Percentiles rank a stretch among this genome's conserved stretches.
These are phyloP conservation scores for Sporothrix brunneoviolacea DNA, from an alignment of 2,329 filamentous ascomycete genomes.

Conservation along the genomic window DNA sequence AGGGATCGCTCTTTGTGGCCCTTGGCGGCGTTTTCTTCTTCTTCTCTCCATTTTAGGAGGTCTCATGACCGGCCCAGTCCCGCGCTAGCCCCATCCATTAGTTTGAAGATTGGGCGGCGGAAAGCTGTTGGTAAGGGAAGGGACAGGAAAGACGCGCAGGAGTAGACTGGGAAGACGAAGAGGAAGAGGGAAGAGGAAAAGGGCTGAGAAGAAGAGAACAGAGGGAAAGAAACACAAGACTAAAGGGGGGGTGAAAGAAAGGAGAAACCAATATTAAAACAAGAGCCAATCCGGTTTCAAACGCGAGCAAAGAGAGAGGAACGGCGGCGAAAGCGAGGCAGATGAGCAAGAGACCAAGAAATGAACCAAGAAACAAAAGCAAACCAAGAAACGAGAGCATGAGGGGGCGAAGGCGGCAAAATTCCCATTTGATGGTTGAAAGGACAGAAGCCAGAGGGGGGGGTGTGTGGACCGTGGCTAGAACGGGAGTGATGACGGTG, in stretches of 20 bases:
- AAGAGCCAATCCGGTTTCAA: background rate
- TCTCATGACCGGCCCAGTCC: slow-evolving; percentile 16
- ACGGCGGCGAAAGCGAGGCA: background rate
- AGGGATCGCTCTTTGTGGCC: slow-evolving; percentile 9
- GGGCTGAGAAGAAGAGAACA: background rate
- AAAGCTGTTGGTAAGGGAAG: slow-evolving; percentile 8
- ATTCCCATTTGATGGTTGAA: background rate
- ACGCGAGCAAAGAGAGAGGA: background rate
- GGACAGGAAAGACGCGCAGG: too few species aligned
- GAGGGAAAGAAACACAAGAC: background rate
- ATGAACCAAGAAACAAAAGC: background rate
- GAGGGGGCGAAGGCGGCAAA: background rate
- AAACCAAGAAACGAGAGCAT: background rate
- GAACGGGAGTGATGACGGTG: too few species aligned
- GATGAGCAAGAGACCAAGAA: slow-evolving; percentile 1
- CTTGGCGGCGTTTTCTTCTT: slow-evolving; percentile 1
- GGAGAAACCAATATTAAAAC: background rate
- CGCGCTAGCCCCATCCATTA: slow-evolving; percentile 2
- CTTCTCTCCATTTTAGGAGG: slow-evolving; percentile 7
- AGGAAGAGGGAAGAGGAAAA: background rate
- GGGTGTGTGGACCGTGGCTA: too few species aligned
- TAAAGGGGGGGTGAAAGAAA: background rate
- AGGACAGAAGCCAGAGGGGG: too few species aligned
- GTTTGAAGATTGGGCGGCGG: slow-evolving; percentile 11
- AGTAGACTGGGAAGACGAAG: background rate